These are phyloP conservation scores for Ophryocystis elektroscirrha DNA, from an alignment of 169 alveolate species.

Conservation along the genomic window DNA sequence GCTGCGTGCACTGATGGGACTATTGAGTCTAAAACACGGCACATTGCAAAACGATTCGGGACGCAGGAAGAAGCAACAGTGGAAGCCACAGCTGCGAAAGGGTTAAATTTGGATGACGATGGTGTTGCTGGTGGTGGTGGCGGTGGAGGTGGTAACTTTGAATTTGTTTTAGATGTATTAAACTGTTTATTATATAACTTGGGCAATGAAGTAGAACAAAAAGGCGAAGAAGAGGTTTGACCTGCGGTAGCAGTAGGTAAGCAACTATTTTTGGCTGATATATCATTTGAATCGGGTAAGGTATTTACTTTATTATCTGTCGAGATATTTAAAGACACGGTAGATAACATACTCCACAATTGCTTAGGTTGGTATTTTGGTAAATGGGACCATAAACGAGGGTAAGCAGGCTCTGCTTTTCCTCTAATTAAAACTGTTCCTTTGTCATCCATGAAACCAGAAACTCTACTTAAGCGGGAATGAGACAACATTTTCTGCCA, in stretches of 20 bases:
- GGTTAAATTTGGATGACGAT: no score
- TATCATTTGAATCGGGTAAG: no score
- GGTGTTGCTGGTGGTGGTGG: no score
- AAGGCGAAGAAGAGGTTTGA: constrained; percentile 11
- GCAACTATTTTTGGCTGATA: no score
- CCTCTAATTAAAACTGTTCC: constrained; percentile 61
- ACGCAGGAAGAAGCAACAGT: no score
- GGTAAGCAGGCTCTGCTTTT: constrained; percentile 63
- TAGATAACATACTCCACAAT: constrained; percentile 41
- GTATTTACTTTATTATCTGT: no score
- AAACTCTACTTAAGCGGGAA: constrained; percentile 46
- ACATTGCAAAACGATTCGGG: neutral
- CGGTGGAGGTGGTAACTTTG: no score
- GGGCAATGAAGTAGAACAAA: no score
- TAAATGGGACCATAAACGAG: constrained; percentile 53
- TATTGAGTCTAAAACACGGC: neutral
- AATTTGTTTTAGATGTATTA: no score
- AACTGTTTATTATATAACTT: no score
- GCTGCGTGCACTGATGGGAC: constrained; percentile 8
- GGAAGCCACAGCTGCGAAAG: no score
- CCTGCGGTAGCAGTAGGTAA: neutral
- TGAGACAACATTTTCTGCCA: constrained; percentile 71
- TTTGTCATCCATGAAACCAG: constrained; percentile 62
- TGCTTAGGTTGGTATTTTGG: constrained; percentile 46
- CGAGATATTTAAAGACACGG: constrained; percentile 3